A percentile compares a stretch with the other conserved stretches of the same genome.
Evolutionary conservation across 768 basidiomycete genomes (phyloP).

Genomic region (Kwoniella dejecticola): DNA sequence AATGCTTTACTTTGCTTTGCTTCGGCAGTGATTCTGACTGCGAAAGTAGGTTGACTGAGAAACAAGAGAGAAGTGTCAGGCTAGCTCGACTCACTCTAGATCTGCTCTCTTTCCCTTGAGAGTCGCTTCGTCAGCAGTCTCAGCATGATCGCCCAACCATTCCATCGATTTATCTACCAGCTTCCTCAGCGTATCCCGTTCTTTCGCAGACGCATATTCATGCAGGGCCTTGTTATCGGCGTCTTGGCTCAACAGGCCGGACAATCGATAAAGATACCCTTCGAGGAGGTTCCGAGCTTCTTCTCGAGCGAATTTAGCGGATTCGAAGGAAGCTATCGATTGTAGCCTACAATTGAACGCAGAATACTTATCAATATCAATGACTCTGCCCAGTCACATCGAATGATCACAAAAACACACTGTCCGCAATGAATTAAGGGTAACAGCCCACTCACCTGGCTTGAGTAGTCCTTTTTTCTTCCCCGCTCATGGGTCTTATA

Average conservation of each 20-base stretch:
- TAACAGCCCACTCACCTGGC: slow-evolving; percentile 61
- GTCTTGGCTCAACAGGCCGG: slow-evolving; percentile 71
- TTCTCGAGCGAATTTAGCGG: slow-evolving; percentile 73
- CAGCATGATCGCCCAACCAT: slow-evolving; percentile 85
- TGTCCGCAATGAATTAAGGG: background rate
- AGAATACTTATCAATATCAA: too few relatives aligned
- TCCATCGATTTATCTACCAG: slow-evolving; percentile 71
- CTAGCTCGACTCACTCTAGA: slow-evolving; percentile 71
- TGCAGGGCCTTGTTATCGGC: slow-evolving; percentile 74
- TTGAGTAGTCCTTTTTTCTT: slow-evolving; percentile 70
- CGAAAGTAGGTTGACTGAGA: too few relatives aligned
- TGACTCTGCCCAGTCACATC: too few relatives aligned
- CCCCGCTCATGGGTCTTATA: slow-evolving; percentile 72
- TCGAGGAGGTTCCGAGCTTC: slow-evolving; percentile 91
- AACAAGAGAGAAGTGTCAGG: too few relatives aligned
- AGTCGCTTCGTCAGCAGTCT: slow-evolving; percentile 74
- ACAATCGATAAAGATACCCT: slow-evolving; percentile 86
- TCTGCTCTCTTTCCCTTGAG: slow-evolving; percentile 74
- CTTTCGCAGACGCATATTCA: slow-evolving; percentile 74
- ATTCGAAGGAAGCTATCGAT: slow-evolving; percentile 75
- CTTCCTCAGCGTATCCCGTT: slow-evolving; percentile 68
- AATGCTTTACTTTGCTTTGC: too few relatives aligned
- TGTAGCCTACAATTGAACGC: slow-evolving; percentile 63
- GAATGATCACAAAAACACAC: too few relatives aligned
- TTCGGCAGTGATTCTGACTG: too few relatives aligned